Evolutionary conservation across 257 asterid genomes (phyloP), one percentile per base, ranked within the genome.

Genomic region (Solanum tacnaense): DNA sequence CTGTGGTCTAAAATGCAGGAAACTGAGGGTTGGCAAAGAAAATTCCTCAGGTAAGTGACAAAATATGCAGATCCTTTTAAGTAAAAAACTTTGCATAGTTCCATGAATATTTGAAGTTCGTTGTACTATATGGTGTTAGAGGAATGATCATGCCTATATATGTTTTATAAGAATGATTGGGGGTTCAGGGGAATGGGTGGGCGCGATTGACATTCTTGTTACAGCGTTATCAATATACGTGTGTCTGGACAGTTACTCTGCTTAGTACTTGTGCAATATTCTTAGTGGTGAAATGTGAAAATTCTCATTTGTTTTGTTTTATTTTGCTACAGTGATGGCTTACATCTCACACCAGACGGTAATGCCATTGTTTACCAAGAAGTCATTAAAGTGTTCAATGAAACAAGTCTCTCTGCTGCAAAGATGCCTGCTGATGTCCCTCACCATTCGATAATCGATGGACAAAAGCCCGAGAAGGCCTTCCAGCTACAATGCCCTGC

Each of bases 1-100:
- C 90, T 97, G 21, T 97, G 99, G 99, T 92, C 98, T 88, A 95
- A 93, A 90, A 96, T 97, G 98, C 98, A 97, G 91, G 95, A 97
- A 92, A 91, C 93, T 9, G 91, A 88, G 16, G 94, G 94, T 68
- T 96, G 99, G 99, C 94, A 94, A 92, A 92, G 88, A 90, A 96
- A 86, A 52, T 92, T 92, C 88, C 90, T 93, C 87, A 90, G 93
- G 96, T 86, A 62, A 84, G 91, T 90, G 75, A 71, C 82, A 27
- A 79, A 36, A 16, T 46, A 5, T 44, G 35, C 39, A 81, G 27
- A 18, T 27, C 27, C 27, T 27, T 27, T 46, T 16, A 46, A 79
- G 65, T 81, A 38, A 38, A 25, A 8, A 81, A 25, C 25, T 75
- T 27, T 71, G 32, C 31, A 11, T 13, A 39, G 27, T 27, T 49